These are phyloP conservation scores for Bipolaris zeicola DNA, from an alignment of 2,329 filamentous ascomycete genomes.

Conservation along the genomic window DNA sequence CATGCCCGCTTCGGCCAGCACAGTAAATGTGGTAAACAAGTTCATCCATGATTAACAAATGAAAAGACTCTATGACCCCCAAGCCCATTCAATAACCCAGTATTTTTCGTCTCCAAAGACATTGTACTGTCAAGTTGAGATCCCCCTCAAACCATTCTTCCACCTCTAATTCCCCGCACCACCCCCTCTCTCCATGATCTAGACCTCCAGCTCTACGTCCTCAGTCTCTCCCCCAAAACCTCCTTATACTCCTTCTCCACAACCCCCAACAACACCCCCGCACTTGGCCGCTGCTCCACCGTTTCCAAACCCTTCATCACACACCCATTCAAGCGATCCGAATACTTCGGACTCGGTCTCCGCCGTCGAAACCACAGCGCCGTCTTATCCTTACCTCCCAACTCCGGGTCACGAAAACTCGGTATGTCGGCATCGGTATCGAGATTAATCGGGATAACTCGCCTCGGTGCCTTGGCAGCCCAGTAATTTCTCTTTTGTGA, in stretches of 20 bases:
- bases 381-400: slow-evolving; percentile 3
- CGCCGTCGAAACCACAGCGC: background rate
- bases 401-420: background rate
- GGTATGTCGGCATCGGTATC: background rate
- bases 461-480: slow-evolving; percentile 12
- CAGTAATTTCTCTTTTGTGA: slow-evolving; percentile 13
- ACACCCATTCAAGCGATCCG: slow-evolving; percentile 21
- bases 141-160: too few relatives aligned
- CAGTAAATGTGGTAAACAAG: too few relatives aligned
- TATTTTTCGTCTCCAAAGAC: too few relatives aligned
- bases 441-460: slow-evolving; percentile 21
- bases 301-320: slow-evolving; percentile 21
- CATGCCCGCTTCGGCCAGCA: too few relatives aligned
- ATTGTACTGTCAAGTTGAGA: too few relatives aligned
- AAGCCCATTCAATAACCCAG: too few relatives aligned
- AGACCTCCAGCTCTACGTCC: too few relatives aligned
- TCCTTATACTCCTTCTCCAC: background rate
- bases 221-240: background rate
- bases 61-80: too few relatives aligned
- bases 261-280: slow-evolving; percentile 1
- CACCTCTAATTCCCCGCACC: too few relatives aligned
- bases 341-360: slow-evolving; percentile 23
- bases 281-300: slow-evolving; percentile 11
- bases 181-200: too few relatives aligned
- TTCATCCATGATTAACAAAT: too few relatives aligned